Conservation (phyloP, 495 filamentous ascomycete species). For the Aspergillus asperescens region DNA sequence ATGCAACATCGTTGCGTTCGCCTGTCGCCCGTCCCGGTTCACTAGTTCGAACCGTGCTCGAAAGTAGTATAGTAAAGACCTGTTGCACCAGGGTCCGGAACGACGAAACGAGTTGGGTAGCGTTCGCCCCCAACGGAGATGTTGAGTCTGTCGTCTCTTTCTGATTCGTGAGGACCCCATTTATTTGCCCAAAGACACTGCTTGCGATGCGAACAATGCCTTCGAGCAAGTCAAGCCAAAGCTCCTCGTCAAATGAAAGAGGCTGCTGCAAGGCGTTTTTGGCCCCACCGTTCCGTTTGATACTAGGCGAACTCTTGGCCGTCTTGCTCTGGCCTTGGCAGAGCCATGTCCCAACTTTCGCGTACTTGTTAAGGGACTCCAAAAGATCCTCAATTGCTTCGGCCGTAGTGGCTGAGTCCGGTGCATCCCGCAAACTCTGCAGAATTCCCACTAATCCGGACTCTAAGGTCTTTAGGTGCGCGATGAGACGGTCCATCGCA, state of each 20-base stretch:
- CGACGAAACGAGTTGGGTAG: conserved; percentile 49
- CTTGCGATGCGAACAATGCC: conserved; percentile 75
- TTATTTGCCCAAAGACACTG: conserved; percentile 42
- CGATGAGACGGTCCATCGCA: conserved; percentile 78
- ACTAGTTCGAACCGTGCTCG: conserved; percentile 49
- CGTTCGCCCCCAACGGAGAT: conserved; percentile 16
- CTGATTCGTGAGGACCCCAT: conserved; percentile 14
- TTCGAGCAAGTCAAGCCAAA: conserved; percentile 92
- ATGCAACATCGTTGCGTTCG: conserved; percentile 60
- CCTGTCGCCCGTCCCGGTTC: conserved; percentile 29
- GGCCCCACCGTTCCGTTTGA: conserved; percentile 34
- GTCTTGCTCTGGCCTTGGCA: conserved; percentile 84
- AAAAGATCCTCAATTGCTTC: conserved; percentile 58
- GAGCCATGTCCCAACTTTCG: conserved; percentile 88
- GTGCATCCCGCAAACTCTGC: conserved; percentile 45
- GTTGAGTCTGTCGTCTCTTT: background rate
- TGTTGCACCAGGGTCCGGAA: conserved; percentile 81
- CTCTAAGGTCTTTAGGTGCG: conserved; percentile 72
- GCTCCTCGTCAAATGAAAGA: conserved; percentile 68
- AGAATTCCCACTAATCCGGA: conserved; percentile 72
- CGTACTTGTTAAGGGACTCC: conserved; percentile 77
- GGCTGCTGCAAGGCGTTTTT: conserved; percentile 49
- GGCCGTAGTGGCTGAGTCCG: conserved; percentile 49
- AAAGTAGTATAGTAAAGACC: conserved; percentile 81
- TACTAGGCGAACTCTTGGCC: conserved; percentile 32